Evolutionary conservation across 75 land plant species (phyloP), one percentile per base, ranked within the genome.

Genomic region (Pinus tabuliformis): DNA sequence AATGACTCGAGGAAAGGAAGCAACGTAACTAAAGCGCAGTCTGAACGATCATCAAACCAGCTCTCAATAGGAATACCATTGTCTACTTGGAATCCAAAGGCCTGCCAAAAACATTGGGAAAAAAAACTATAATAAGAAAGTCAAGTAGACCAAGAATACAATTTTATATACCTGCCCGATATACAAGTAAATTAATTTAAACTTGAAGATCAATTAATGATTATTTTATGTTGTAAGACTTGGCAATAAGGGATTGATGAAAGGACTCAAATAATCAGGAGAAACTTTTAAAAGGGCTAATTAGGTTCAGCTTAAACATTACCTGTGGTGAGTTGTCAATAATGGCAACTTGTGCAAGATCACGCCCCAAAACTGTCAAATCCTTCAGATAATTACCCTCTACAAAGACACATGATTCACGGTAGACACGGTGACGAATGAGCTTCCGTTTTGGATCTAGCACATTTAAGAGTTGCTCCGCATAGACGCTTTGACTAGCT

Each of bases 291-390:
- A 42, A 36, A 20, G 42, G 22, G 42, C 39, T 3, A 42, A 20
- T 64, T 74, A 62, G 6, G 62, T 49, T 49, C 12, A 11, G 42
- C 21, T 59, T 21, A 20, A 71, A 26, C 63, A 18, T 60, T 89
- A 94, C 97, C 97, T 94, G 95, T 24, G 97, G 97, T 58, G 89
- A 88, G 81, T 94, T 94, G 77, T 94, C 97, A 78, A 94, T 75
- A 64, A 94, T 94, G 63, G 81, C 95, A 56, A 94, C 94, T 78
- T 94, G 90, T 65, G 94, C 82, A 56, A 94, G 80, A 82, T 94
- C 97, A 78, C 89, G 78, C n/a, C 95, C 97, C 70, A 94, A 70
- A 74, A 94, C 75, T 36, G 91, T 86, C 74, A 94, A 79, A 75
- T 94, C 97, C 77, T 94, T 94, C n/a, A 84, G 76, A 76, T 88